Percentiles rank a stretch among this genome's conserved stretches.
phyloP scores from a whole-genome alignment of 1,139 yeast species.

The Pichia sp. region DNA sequence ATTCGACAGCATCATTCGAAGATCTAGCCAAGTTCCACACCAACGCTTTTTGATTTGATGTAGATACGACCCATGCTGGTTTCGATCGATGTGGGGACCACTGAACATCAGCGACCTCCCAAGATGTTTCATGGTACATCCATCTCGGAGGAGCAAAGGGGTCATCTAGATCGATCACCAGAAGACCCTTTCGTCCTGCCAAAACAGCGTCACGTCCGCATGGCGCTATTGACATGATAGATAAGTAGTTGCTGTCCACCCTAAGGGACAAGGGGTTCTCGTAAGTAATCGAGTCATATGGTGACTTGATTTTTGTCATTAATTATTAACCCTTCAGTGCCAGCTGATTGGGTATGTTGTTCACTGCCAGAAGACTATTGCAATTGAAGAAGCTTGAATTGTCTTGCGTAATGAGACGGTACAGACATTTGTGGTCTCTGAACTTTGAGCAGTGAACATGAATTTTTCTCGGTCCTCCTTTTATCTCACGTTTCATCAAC shows the following conservation, averaged over 20 bases:
- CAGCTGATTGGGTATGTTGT: too few species aligned
- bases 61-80: constrained; percentile 88
- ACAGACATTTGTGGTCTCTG: too few species aligned
- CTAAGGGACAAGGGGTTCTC: constrained; percentile 75
- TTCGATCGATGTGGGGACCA: constrained; percentile 89
- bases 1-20: constrained; percentile 72
- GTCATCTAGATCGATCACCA: constrained; percentile 87
- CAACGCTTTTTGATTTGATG: constrained; percentile 91
- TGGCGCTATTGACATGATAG: constrained; percentile 81
- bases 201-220: constrained; percentile 89
- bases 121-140: constrained; percentile 85
- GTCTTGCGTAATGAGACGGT: too few species aligned
- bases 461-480: too few species aligned
- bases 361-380: too few species aligned
- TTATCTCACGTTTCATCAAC: too few species aligned
- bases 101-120: constrained; percentile 99
- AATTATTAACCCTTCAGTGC: too few species aligned
- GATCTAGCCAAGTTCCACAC: constrained; percentile 86
- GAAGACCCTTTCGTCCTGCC: constrained; percentile 84
- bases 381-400: too few species aligned
- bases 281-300: constrained; percentile 40
- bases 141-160: constrained; percentile 94
- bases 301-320: constrained; percentile 16
- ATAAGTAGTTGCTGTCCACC: constrained; percentile 57
- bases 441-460: too few species aligned